Conservation (phyloP, 768 basidiomycete species). For the Boletus tylopilopsis region DNA sequence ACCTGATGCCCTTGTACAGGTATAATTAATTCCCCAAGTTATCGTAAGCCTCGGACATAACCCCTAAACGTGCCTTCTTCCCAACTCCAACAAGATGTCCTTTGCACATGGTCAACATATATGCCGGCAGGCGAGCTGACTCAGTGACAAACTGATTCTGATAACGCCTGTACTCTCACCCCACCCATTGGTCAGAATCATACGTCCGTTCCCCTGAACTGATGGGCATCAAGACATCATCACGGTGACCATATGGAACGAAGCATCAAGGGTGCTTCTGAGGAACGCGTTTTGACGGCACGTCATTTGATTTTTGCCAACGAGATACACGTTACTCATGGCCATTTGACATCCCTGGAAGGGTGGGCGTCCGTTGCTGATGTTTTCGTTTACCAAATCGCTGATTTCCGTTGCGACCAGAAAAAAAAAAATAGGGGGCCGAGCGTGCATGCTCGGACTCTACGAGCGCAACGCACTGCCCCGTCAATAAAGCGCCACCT, state of each 20-base stretch:
- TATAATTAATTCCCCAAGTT: slow-evolving; percentile 49
- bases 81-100: slow-evolving; percentile 39
- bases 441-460: slow-evolving; percentile 47
- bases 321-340: slow-evolving; percentile 8
- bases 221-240: slow-evolving; percentile 46
- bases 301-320: slow-evolving; percentile 52
- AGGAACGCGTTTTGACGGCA: slow-evolving; percentile 33
- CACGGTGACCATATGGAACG: slow-evolving; percentile 32
- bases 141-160: background rate
- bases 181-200: slow-evolving; percentile 56
- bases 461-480: slow-evolving; percentile 41
- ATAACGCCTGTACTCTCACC: slow-evolving; percentile 20
- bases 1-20: slow-evolving; percentile 21
- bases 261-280: slow-evolving; percentile 27
- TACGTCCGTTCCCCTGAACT: slow-evolving; percentile 55
- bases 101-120: slow-evolving; percentile 44
- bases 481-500: slow-evolving; percentile 63
- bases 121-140: slow-evolving; percentile 50
- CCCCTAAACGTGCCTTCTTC: background rate
- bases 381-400: background rate
- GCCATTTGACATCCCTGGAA: slow-evolving; percentile 34
- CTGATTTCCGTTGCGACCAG: slow-evolving; percentile 13
- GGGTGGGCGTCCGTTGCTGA: background rate
- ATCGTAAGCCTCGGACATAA: slow-evolving; percentile 30
- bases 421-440: slow-evolving; percentile 45